These are phyloP conservation scores for Sclerotinia trifoliorum DNA, from an alignment of 2,329 filamentous ascomycete genomes.

Conservation along the genomic window DNA sequence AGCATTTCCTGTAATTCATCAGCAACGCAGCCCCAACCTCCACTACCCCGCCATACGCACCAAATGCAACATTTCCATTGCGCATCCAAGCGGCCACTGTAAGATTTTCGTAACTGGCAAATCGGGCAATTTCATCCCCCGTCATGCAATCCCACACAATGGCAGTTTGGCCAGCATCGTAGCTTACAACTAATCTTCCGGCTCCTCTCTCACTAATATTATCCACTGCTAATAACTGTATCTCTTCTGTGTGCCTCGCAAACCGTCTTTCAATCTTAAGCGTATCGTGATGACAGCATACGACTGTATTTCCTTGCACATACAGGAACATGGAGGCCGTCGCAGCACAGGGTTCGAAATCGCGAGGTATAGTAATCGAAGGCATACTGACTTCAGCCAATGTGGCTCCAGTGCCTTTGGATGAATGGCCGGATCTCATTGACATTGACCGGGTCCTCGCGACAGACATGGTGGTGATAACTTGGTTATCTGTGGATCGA, in stretches of 20 bases:
- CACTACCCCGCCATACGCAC: conserved; percentile 51
- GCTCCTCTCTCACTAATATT: conserved; percentile 85
- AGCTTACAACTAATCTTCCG: conserved; percentile 86
- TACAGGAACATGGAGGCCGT: conserved; percentile 91
- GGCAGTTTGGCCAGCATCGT: conserved; percentile 84
- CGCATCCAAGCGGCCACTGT: conserved; percentile 91
- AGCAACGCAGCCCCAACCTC: conserved; percentile 24
- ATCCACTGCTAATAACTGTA: conserved; percentile 82
- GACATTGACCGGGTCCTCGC: conserved; percentile 59
- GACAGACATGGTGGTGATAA: conserved; percentile 40
- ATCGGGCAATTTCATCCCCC: conserved; percentile 86
- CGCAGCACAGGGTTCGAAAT: conserved; percentile 84
- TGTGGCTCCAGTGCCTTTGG: conserved; percentile 44
- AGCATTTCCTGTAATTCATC: conserved; percentile 65
- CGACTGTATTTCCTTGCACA: conserved; percentile 74
- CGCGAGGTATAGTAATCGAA: conserved; percentile 48
- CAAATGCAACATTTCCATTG: conserved; percentile 95
- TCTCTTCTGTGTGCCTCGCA: conserved; percentile 76
- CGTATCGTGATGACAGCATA: conserved; percentile 91
- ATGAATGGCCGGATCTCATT: conserved; percentile 56
- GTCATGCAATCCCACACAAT: conserved; percentile 97
- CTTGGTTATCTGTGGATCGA: conserved; percentile 28
- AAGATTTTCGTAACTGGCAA: conserved; percentile 85
- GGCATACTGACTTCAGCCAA: conserved; percentile 55
- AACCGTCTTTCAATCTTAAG: conserved; percentile 86